phyloP scores from a whole-genome alignment of 2,329 filamentous ascomycete species.

The Sclerotinia sclerotiorum region DNA sequence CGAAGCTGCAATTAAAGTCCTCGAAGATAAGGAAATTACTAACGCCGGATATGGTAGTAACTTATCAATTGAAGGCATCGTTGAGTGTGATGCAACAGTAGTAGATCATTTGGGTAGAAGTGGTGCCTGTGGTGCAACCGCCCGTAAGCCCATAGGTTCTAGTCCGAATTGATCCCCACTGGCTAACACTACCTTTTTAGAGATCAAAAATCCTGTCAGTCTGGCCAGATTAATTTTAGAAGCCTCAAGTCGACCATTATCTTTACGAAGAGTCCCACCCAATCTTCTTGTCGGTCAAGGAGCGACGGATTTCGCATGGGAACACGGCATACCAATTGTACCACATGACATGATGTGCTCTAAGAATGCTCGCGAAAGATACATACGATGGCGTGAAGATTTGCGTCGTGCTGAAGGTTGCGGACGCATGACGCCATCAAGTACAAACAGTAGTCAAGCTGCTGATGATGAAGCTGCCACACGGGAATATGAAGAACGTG shows the following conservation, averaged over 20 bases:
- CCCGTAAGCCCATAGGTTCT: slow-evolving; percentile 62
- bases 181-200: slow-evolving; percentile 47
- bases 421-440: slow-evolving; percentile 40
- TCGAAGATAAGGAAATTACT: slow-evolving; percentile 94
- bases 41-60: slow-evolving; percentile 98
- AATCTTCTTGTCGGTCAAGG: slow-evolving; percentile 87
- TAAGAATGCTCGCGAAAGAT: slow-evolving; percentile 74
- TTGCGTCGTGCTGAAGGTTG: slow-evolving; percentile 60
- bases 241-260: slow-evolving; percentile 71
- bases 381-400: slow-evolving; percentile 74
- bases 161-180: not conserved
- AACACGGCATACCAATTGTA: slow-evolving; percentile 72
- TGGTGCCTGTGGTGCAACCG: slow-evolving; percentile 87
- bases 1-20: slow-evolving; percentile 79
- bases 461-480: slow-evolving; percentile 32
- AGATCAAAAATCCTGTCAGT: slow-evolving; percentile 89
- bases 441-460: slow-evolving; percentile 33
- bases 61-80: slow-evolving; percentile 81
- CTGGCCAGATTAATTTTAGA: slow-evolving; percentile 83
- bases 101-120: slow-evolving; percentile 90
- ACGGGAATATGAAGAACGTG: slow-evolving; percentile 37
- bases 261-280: slow-evolving; percentile 83
- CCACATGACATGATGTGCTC: slow-evolving; percentile 78
- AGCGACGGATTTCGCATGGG: slow-evolving; percentile 80
- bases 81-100: slow-evolving; percentile 92